Conservation (phyloP, 23 red algal species). For the Agarophyton chilense region DNA sequence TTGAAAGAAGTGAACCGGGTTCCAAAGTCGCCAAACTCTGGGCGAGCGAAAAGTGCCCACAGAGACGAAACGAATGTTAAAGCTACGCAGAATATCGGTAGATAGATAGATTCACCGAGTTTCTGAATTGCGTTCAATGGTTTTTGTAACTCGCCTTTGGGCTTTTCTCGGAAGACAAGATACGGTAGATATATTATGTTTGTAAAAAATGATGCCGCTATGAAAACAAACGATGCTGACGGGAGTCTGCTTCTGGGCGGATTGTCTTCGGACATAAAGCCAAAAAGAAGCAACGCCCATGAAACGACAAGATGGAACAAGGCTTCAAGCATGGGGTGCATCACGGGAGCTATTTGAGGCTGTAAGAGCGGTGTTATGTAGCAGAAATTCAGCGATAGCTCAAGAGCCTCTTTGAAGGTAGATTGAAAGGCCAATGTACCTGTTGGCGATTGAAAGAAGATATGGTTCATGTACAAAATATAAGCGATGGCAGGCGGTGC, state of each 20-base stretch:
- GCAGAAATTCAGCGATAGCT: constrained; percentile 71
- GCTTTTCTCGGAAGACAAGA: constrained; percentile 39
- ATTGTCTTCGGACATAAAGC: constrained; percentile 56
- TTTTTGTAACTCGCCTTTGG: not conserved
- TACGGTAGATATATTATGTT: constrained; percentile 72
- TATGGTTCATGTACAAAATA: constrained; percentile 31
- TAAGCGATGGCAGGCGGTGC: constrained; percentile 3
- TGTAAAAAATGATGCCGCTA: constrained; percentile 43
- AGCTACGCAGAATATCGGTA: constrained; percentile 11
- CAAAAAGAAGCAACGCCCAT: constrained; percentile 56
- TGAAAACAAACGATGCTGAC: constrained; percentile 4
- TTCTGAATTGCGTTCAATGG: constrained; percentile 11
- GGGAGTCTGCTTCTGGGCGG: not conserved
- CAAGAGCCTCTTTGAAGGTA: constrained; percentile 23
- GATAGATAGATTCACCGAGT: constrained; percentile 23
- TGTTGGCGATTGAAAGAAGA: constrained; percentile 46
- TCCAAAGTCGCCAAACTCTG: constrained; percentile 42
- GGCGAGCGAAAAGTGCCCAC: constrained; percentile 52
- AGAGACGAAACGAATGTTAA: constrained; percentile 6
- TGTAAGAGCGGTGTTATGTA: constrained; percentile 30
- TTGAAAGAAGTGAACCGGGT: constrained; percentile 25
- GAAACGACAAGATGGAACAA: constrained; percentile 58
- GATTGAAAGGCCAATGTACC: constrained; percentile 10
- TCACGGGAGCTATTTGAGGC: constrained; percentile 11
- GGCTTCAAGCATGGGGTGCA: constrained; percentile 49